These are phyloP conservation scores for Neopestalotiopsis rosae DNA, from an alignment of 2,329 filamentous ascomycete genomes.

Conservation along the genomic window DNA sequence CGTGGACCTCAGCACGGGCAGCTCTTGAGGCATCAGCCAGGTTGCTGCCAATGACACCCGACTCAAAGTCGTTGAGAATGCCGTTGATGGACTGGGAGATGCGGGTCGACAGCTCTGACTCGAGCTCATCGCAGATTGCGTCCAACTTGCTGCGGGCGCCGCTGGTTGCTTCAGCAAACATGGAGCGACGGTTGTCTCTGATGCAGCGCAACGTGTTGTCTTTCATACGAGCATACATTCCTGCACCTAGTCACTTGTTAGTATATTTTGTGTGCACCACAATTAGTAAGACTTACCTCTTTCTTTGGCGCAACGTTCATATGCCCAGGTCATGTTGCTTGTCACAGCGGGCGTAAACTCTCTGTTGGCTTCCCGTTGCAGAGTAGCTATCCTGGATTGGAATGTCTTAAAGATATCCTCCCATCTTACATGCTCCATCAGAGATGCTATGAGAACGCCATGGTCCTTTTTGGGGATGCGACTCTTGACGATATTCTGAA, in stretches of 20 bases:
- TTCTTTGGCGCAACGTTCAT: slow-evolving; percentile 1
- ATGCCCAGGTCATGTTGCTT: slow-evolving; percentile 6
- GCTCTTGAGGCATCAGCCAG: neutral
- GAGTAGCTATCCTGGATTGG: neutral
- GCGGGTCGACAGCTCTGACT: neutral
- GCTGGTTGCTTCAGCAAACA: neutral
- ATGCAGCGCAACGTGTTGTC: neutral
- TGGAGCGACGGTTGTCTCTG: neutral
- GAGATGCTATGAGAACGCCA: neutral
- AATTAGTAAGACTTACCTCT: neutral
- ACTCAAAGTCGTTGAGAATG: neutral
- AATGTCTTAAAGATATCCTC: neutral
- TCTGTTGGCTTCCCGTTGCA: slow-evolving; percentile 16
- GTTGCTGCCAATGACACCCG: slow-evolving; percentile 4
- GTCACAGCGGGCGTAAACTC: slow-evolving; percentile 12
- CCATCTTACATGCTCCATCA: neutral
- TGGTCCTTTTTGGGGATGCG: neutral
- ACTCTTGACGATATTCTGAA: neutral
- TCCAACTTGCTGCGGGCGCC: neutral
- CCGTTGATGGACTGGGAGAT: neutral
- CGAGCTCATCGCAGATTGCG: neutral
- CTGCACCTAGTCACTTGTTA: neutral
- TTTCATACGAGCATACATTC: neutral
- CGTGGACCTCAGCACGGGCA: neutral
- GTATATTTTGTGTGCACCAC: neutral